Conservation (phyloP, 768 basidiomycete genomes). For the Calocybe indica region DNA sequence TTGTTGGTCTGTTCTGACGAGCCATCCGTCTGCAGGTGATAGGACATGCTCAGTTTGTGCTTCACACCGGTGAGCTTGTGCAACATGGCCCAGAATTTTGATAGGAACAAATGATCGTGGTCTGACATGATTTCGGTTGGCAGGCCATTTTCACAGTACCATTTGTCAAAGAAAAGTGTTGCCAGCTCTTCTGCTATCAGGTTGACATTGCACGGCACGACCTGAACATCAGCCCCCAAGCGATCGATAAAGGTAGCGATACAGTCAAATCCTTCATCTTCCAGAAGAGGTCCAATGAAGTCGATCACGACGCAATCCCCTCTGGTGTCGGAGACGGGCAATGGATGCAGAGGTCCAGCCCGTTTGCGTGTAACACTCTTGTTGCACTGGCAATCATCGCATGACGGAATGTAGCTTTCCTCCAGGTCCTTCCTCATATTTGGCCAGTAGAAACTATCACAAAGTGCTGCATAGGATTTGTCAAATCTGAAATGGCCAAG, state of each 20-base stretch:
- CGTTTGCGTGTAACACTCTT: slow-evolving; percentile 28
- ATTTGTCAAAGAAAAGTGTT: slow-evolving; percentile 25
- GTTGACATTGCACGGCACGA: slow-evolving; percentile 28
- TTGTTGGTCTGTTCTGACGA: slow-evolving; percentile 31
- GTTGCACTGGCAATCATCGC: slow-evolving; percentile 25
- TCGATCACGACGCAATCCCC: slow-evolving; percentile 36
- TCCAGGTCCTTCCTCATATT: slow-evolving; percentile 14
- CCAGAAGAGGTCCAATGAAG: slow-evolving; percentile 35
- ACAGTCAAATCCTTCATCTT: slow-evolving; percentile 27
- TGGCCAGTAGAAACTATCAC: slow-evolving; percentile 36
- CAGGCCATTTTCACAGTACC: slow-evolving; percentile 29
- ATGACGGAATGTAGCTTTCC: slow-evolving; percentile 24
- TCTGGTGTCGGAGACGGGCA: slow-evolving; percentile 24
- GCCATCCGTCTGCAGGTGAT: slow-evolving; percentile 38
- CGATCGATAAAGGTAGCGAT: slow-evolving; percentile 31
- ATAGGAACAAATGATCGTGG: slow-evolving; percentile 24
- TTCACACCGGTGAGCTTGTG: slow-evolving; percentile 9
- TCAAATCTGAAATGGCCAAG: too few relatives aligned
- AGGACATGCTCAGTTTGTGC: slow-evolving; percentile 25
- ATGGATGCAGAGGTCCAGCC: slow-evolving; percentile 28
- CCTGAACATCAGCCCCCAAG: slow-evolving; percentile 34
- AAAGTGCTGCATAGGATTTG: slow-evolving; percentile 18
- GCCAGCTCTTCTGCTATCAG: slow-evolving; percentile 24
- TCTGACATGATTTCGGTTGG: slow-evolving; percentile 27
- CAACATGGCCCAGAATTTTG: slow-evolving; percentile 19